These are phyloP conservation scores for Colletotrichum tabaci DNA, from an alignment of 2,329 filamentous ascomycete genomes.

Conservation along the genomic window DNA sequence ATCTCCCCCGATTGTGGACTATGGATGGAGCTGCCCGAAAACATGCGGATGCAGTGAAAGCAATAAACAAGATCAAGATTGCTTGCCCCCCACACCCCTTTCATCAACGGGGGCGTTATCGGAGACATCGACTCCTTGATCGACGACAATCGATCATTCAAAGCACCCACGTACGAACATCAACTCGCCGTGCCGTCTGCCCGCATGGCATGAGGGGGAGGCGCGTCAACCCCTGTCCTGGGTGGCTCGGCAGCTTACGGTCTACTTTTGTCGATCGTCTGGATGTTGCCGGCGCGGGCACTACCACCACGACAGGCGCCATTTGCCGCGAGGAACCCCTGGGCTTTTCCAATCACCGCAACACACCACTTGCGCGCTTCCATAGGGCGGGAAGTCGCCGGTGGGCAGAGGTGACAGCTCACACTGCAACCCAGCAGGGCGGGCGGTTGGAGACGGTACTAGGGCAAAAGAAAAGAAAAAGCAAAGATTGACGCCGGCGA, in stretches of 20 bases:
- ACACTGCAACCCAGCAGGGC: neutral
- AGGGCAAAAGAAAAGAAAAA: no score
- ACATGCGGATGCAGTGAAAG: neutral
- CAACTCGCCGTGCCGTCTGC: constrained; percentile 1
- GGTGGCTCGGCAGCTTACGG: neutral
- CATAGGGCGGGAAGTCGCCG: neutral
- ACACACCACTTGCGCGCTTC: neutral
- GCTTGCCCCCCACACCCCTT: neutral
- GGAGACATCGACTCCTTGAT: neutral
- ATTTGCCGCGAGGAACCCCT: constrained; percentile 3
- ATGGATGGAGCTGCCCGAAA: neutral
- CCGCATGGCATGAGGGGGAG: neutral
- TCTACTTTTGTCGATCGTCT: neutral
- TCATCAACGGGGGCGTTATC: neutral
- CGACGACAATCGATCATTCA: neutral
- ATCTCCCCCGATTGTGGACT: neutral
- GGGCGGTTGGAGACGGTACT: neutral
- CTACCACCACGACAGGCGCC: constrained; percentile 1
- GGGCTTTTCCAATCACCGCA: neutral
- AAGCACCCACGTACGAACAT: neutral
- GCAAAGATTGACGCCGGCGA: neutral
- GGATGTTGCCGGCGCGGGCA: neutral
- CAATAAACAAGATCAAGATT: neutral
- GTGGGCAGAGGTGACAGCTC: neutral
- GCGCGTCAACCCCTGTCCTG: constrained; percentile 1